Base-by-base conservation (phyloP, 108 stramenopile genomes). In the Chaetoceros tenuissimus region DNA sequence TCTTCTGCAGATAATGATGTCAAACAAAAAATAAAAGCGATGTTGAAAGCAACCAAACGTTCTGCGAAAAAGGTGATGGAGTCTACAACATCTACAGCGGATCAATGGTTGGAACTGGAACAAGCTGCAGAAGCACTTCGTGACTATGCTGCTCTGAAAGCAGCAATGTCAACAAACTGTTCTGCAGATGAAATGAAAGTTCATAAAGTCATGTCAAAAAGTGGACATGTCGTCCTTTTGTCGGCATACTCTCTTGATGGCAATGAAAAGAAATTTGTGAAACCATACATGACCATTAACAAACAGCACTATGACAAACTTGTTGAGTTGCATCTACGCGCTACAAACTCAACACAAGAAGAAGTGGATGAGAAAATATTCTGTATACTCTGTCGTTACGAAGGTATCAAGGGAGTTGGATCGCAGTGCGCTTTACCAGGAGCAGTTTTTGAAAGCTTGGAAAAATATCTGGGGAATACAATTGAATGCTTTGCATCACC, bases 401-500 rank as follows among this genome's bases (percentile, higher is more conserved):
- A 67, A 31, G 66, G 60, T 17, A 20, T 72, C 10, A 51, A 67
- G 52, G 80, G 80, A 31, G 80, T 73, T 0, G 81, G 81, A 0
- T 82, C 80, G 34, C 83, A 84, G 53, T 80, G 77, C 17, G 81
- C 83, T 1, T 27, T 77, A 28, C 69, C 61, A 5, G 80, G 54
- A 20, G 51, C 59, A 10, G 70, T 59, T 10, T 82, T 82, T 53
- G 78, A 80, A 27, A n/a, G n/a, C n/a, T 69, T 64, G 1, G 72
- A 79, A 23, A 29, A 24, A 8, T n/a, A 29, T 10, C 46, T 19
- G 26, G 64, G 49, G 50, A 69, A 45, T 69, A 67, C 48, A 40
- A 54, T 80, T 31, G 84, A 85, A 48, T 83, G 82, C 66, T 85
- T 85, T 63, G 84, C 84, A 0, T 77, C 75, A 34, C 84, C 84